Conservation (phyloP, 225 moss, liverwort and hornwort species). For the Thuidium tamariscinum region DNA sequence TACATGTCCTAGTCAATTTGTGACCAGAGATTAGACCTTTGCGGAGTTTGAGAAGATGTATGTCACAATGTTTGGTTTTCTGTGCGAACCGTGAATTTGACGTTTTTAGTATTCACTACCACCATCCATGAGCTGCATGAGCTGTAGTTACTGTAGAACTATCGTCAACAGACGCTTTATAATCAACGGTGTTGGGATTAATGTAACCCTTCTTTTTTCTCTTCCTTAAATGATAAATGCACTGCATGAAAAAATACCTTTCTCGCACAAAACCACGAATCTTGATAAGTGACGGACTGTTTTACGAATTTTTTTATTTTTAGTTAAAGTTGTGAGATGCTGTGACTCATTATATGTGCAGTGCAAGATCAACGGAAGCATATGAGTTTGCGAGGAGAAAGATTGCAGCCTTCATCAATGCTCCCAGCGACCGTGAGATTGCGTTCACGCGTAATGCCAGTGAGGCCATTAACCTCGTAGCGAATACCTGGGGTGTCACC, state of each 20-base stretch:
- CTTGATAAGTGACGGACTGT: neutral
- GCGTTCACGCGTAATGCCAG: conserved; percentile 78
- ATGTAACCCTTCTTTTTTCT: neutral
- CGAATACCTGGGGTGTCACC: conserved; percentile 57
- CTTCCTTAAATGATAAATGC: neutral
- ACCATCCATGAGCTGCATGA: neutral
- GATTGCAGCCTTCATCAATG: conserved; percentile 64
- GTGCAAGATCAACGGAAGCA: conserved; percentile 28
- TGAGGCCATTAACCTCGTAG: conserved; percentile 88
- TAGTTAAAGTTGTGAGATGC: no score
- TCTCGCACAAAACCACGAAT: neutral
- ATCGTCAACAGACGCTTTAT: neutral
- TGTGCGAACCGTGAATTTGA: no score
- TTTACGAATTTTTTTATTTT: no score
- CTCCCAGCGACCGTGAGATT: conserved; percentile 57
- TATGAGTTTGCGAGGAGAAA: conserved; percentile 66
- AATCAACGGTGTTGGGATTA: neutral
- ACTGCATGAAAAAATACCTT: neutral
- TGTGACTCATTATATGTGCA: no score
- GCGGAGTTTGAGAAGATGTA: neutral
- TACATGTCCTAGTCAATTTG: neutral
- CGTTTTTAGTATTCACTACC: neutral
- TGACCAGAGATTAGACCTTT: neutral
- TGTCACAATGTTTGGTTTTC: neutral
- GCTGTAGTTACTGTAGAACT: neutral